A percentile compares a stretch with the other conserved stretches of the same genome.
Conservation (phyloP, 139 green algal species). For the Mesotaenium endlicherianum region DNA sequence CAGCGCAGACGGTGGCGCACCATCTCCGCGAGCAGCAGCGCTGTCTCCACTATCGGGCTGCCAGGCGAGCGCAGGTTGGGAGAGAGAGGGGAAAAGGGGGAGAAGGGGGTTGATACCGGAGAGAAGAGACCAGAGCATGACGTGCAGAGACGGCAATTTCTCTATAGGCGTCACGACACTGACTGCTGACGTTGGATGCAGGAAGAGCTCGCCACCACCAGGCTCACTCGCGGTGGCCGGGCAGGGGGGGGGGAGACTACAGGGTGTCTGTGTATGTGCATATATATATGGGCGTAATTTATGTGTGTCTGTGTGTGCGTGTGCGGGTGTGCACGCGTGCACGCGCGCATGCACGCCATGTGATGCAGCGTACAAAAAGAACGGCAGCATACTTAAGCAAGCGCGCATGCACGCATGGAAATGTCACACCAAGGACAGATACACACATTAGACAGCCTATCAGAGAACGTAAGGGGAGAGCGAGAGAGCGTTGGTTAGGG, state of each 20-base stretch:
- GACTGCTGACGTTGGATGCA: not conserved
- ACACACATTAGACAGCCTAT: too few relatives aligned
- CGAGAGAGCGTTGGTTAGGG: too few relatives aligned
- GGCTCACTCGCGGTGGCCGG: not conserved
- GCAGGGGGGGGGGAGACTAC: not conserved
- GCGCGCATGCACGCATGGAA: too few relatives aligned
- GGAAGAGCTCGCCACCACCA: not conserved
- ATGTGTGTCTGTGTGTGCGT: not conserved
- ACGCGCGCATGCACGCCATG: not conserved
- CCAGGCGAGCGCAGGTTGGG: not conserved
- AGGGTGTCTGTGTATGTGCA: not conserved
- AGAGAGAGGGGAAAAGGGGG: not conserved
- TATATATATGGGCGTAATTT: not conserved
- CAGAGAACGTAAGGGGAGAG: too few relatives aligned
- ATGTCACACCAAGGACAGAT: too few relatives aligned
- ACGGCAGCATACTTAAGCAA: too few relatives aligned
- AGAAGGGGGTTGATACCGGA: not conserved
- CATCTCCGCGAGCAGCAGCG: slow-evolving; percentile 74
- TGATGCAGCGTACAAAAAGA: too few relatives aligned
- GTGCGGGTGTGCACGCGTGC: not conserved
- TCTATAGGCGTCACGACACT: not conserved
- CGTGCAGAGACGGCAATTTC: not conserved
- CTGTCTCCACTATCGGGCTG: slow-evolving; percentile 85
- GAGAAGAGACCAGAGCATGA: not conserved
- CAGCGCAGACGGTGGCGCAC: slow-evolving; percentile 85